Conservation (phyloP, 768 basidiomycete genomes). For the Amanita pseudoporphyria region DNA sequence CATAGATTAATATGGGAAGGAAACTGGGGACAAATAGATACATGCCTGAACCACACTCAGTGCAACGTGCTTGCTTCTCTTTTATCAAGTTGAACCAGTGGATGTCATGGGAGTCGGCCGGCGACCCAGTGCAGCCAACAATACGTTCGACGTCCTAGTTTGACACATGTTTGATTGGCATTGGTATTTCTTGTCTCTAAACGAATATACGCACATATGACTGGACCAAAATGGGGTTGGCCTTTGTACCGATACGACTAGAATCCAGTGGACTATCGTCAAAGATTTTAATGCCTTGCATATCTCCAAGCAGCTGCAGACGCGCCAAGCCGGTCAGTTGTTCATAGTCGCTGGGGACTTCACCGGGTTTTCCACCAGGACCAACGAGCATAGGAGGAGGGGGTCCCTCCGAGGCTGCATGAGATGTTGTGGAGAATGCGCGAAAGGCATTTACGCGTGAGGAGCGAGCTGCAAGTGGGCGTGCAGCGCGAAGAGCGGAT, state of each 20-base stretch:
- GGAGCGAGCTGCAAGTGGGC: constrained; percentile 26
- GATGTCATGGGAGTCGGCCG: constrained; percentile 92
- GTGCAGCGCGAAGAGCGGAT: constrained; percentile 35
- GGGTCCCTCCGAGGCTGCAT: constrained; percentile 43
- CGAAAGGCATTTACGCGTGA: constrained; percentile 30
- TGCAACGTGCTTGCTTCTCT: constrained; percentile 70
- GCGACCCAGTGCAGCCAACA: constrained; percentile 91
- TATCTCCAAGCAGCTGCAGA: constrained; percentile 82
- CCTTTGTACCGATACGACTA: constrained; percentile 78
- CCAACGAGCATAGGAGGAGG: constrained; percentile 63
- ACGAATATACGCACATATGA: constrained; percentile 55
- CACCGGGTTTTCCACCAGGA: constrained; percentile 59
- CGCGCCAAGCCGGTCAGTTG: constrained; percentile 97
- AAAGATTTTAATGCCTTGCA: constrained; percentile 85
- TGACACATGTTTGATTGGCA: not conserved
- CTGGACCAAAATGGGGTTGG: constrained; percentile 79
- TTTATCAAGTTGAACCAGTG: constrained; percentile 69
- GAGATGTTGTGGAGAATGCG: constrained; percentile 48
- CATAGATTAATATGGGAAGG: not conserved
- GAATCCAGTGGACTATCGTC: constrained; percentile 80
- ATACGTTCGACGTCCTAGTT: constrained; percentile 70
- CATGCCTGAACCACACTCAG: constrained; percentile 90
- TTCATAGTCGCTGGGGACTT: constrained; percentile 74
- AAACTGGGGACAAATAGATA: constrained; percentile 6
- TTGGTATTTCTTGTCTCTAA: not conserved